Percentiles rank a stretch among this genome's conserved stretches.
phyloP scores from a whole-genome alignment of 2,329 filamentous ascomycete species.

The Coniochaeta prunicola region DNA sequence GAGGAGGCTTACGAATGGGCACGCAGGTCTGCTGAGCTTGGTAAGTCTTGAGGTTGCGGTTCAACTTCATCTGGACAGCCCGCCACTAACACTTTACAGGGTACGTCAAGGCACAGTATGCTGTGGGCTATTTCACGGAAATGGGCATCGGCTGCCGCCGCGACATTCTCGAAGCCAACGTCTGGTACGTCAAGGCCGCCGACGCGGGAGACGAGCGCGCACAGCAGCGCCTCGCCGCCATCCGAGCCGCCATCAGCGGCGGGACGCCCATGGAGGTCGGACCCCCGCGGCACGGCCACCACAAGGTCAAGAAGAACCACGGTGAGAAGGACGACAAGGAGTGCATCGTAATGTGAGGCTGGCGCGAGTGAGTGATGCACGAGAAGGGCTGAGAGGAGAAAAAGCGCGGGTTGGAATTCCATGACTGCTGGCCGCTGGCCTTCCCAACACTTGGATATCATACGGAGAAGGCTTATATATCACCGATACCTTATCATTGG shows the following conservation, averaged over 20 bases:
- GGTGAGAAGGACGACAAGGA: conserved; percentile 43
- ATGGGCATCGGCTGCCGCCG: conserved; percentile 95
- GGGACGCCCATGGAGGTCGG: conserved; percentile 50
- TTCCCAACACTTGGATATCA: background rate
- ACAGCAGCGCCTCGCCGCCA: conserved; percentile 77
- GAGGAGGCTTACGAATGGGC: conserved; percentile 97
- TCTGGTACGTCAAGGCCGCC: conserved; percentile 96
- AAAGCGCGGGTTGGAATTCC: background rate
- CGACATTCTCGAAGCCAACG: conserved; percentile 93
- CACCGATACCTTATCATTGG: background rate
- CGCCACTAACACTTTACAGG: conserved; percentile 32
- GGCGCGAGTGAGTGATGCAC: background rate
- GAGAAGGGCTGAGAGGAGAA: background rate
- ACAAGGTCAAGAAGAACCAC: conserved; percentile 41
- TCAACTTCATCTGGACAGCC: background rate
- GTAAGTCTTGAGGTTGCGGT: conserved; percentile 42
- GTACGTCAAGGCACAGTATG: conserved; percentile 75
- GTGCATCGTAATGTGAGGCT: conserved; percentile 49
- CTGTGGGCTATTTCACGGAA: conserved; percentile 94
- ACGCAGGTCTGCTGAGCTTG: conserved; percentile 72
- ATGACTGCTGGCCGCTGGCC: background rate
- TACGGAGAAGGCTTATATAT: background rate
- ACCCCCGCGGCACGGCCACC: conserved; percentile 32
- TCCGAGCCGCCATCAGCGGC: conserved; percentile 62
- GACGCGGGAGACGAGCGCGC: conserved; percentile 87